Conservation (phyloP, 257 asterid genomes). For the Solanum bulbocastanum region DNA sequence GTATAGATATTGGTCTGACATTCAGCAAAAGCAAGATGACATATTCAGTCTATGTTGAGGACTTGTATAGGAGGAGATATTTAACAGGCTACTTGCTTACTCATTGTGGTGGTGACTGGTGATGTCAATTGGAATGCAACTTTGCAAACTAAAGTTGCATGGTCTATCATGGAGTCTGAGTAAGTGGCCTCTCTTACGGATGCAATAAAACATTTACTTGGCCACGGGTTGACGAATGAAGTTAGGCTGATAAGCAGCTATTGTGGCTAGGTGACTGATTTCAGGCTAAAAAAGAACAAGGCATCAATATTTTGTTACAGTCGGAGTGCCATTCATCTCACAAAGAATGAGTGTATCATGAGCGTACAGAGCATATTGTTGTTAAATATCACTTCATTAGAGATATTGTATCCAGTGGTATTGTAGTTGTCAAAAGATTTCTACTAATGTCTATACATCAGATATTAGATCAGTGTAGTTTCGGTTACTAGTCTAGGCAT, state of each 20-base stretch:
- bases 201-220: neutral
- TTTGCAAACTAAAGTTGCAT: neutral
- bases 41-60: neutral
- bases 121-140: neutral
- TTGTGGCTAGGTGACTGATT: neutral
- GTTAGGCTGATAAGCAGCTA: neutral
- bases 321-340: neutral
- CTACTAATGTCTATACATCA: neutral
- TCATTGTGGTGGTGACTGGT: neutral
- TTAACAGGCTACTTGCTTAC: neutral
- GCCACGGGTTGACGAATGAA: neutral
- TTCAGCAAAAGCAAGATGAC: neutral
- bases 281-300: neutral
- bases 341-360: neutral
- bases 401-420: neutral
- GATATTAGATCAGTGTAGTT: neutral
- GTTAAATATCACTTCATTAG: neutral
- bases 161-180: neutral
- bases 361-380: neutral
- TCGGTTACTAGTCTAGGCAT: neutral
- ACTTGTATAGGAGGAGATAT: neutral
- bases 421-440: neutral
- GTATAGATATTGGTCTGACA: neutral
- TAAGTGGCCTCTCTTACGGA: neutral
- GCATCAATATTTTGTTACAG: neutral